These are phyloP conservation scores for Anthostomella pinea DNA, from an alignment of 2,329 filamentous ascomycete genomes.

Conservation along the genomic window DNA sequence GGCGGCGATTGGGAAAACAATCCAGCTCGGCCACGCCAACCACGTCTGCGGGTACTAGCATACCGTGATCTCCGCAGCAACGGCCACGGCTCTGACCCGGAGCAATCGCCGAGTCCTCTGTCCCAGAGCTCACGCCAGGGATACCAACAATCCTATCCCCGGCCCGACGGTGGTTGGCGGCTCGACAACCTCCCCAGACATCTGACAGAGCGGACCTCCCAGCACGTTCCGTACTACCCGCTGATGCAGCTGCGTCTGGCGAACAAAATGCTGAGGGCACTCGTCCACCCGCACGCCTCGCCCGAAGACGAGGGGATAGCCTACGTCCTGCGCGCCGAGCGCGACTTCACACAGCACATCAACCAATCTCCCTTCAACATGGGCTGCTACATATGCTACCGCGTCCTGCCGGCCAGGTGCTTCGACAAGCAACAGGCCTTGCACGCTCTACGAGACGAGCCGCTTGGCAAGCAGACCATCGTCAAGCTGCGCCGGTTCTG, in stretches of 20 bases:
- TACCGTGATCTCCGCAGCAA: too few relatives aligned
- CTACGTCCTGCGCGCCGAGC: constrained; percentile 17
- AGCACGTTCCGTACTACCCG: constrained; percentile 15
- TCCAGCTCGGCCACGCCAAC: too few relatives aligned
- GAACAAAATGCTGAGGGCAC: constrained; percentile 3
- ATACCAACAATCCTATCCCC: constrained; percentile 10
- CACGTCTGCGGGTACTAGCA: too few relatives aligned
- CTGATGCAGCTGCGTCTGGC: constrained; percentile 11
- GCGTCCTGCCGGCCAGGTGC: constrained; percentile 8
- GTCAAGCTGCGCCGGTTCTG: constrained; percentile 21
- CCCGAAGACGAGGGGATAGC: constrained; percentile 11
- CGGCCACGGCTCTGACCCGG: too few relatives aligned
- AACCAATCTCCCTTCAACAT: constrained; percentile 3
- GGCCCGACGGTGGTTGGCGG: neutral
- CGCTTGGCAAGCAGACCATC: neutral
- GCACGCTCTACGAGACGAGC: constrained; percentile 3
- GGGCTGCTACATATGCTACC: constrained; percentile 19
- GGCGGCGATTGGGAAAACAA: too few relatives aligned
- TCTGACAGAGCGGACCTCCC: constrained; percentile 12
- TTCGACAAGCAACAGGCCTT: constrained; percentile 16
- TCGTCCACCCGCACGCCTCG: constrained; percentile 13
- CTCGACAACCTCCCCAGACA: constrained; percentile 12
- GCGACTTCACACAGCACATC: constrained; percentile 16
- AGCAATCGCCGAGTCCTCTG: constrained; percentile 4
- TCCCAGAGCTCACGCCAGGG: constrained; percentile 3